Percentiles rank a stretch among this genome's conserved stretches.
These are phyloP conservation scores for Ceratobasidium sp. DNA, from an alignment of 1,284 basidiomycete species.

Conservation along the genomic window DNA sequence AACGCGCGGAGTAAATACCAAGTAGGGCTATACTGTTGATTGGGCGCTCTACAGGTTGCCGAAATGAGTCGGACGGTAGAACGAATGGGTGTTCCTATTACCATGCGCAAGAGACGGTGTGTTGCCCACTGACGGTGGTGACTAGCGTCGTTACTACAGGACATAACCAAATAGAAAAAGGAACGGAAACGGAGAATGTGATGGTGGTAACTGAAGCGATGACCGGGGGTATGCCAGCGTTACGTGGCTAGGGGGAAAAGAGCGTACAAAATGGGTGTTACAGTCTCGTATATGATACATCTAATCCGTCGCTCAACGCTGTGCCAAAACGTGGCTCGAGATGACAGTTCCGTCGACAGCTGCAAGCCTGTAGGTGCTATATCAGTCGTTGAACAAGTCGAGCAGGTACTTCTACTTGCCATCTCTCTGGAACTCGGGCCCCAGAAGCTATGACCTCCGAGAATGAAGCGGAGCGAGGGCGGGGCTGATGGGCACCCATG, in stretches of 20 bases:
- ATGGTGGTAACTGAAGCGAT: slow-evolving; percentile 28
- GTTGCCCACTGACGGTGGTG: slow-evolving; percentile 3
- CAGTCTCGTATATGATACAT: slow-evolving; percentile 11
- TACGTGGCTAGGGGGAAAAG: slow-evolving; percentile 11
- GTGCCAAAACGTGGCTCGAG: slow-evolving; percentile 20
- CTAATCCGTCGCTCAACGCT: slow-evolving; percentile 16
- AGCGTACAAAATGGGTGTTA: slow-evolving; percentile 29
- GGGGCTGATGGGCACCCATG: background rate
- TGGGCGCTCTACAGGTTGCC: background rate
- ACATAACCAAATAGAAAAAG: slow-evolving; percentile 15
- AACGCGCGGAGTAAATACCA: background rate
- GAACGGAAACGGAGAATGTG: slow-evolving; percentile 17
- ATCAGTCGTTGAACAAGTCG: background rate
- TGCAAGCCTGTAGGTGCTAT: background rate
- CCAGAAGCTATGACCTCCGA: slow-evolving; percentile 24
- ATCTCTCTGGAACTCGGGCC: slow-evolving; percentile 33
- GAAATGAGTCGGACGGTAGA: background rate
- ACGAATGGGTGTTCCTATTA: slow-evolving; percentile 36
- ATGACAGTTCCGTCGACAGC: slow-evolving; percentile 23
- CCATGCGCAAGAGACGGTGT: slow-evolving; percentile 16
- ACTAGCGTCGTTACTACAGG: slow-evolving; percentile 30
- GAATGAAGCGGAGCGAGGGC: slow-evolving; percentile 33
- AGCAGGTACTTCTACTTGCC: background rate
- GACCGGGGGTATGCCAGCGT: slow-evolving; percentile 30
- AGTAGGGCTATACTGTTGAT: background rate